Evolutionary conservation across 2,329 filamentous ascomycete species (phyloP), one percentile per base, ranked within the genome.

Genomic region (Fusarium sp.): DNA sequence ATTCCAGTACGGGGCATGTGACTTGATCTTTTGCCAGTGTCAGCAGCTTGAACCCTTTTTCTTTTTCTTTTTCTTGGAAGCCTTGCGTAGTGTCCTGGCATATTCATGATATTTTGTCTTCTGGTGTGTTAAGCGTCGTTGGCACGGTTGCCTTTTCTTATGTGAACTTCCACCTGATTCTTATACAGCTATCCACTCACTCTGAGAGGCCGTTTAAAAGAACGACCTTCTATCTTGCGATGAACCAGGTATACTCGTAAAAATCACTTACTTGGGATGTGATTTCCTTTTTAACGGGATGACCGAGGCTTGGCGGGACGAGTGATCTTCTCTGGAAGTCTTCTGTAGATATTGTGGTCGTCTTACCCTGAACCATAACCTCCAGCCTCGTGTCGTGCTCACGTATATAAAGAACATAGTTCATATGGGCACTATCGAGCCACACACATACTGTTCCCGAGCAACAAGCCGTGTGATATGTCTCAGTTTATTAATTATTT

Each of bases 1-100:
- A 67, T 66, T 67, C 63, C 63, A 66, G 63, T 66, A 66, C 62
- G 63, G 51, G 63, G 63, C 65, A 68, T 8, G 50, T 39, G n/a
- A 54, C 7, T 30, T 53, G 25, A 11, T 49, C 20, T 6, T 57
- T 57, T 22, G n/a, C 7, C 2, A 5, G 8, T 10, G 1, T 11
- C 25, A 11, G 8, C 25, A 8, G 25, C 25, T 1, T 27, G 9
- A 10, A 23, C 6, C 7, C 40, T 46, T 46, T 43, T 33, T 5
- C 1, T 7, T 17, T 10, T n/a, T 22, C 17, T 25, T 25, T 8
- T 25, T 25, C 9, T 25, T 25, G 25, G 5, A 30, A 30, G 27
- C 27, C 25, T 25, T 25, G 8, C 9, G 9, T 9, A 8, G 8
- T 10, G 25, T 25, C 25, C 25, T 10, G 14, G 6, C 2, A 6